phyloP scores from a whole-genome alignment of 225 moss, liverwort and hornwort species.

The Sphagnum tenellum region DNA sequence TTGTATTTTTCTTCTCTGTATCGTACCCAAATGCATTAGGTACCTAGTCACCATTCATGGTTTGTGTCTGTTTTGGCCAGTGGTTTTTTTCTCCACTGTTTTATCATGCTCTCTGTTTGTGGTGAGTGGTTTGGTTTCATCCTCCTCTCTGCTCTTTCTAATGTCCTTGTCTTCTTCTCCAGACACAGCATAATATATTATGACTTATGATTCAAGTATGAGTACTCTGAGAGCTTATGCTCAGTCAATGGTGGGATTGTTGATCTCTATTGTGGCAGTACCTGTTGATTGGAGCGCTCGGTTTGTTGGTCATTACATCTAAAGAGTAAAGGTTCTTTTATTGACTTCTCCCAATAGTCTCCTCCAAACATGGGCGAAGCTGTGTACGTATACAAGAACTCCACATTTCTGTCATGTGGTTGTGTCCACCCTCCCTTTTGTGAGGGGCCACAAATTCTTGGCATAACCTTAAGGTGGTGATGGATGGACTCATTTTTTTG shows the following conservation, averaged over 20 bases:
- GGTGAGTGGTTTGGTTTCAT: background rate
- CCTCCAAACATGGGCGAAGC: constrained; percentile 11
- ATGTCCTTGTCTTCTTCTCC: background rate
- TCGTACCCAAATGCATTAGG: too few species aligned
- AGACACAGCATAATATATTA: background rate
- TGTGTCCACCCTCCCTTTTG: constrained; percentile 28
- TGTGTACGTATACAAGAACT: constrained; percentile 18
- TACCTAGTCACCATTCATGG: too few species aligned
- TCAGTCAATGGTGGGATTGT: background rate
- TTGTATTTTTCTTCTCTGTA: too few species aligned
- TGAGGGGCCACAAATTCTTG: constrained; percentile 14
- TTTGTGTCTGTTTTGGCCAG: background rate
- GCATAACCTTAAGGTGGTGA: constrained; percentile 7
- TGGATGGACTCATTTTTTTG: background rate
- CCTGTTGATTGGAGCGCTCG: constrained; percentile 86
- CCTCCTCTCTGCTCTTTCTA: background rate
- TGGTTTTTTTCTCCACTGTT: background rate
- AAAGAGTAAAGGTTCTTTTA: constrained; percentile 50
- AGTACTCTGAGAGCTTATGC: background rate
- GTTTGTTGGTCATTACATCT: constrained; percentile 86
- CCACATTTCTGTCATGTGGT: constrained; percentile 27
- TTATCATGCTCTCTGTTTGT: background rate
- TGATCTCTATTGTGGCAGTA: constrained; percentile 49
- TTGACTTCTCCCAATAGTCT: constrained; percentile 7
- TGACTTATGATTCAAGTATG: background rate